Conservation (phyloP, 1,139 yeast species). For the Protomyces macrosporus region DNA sequence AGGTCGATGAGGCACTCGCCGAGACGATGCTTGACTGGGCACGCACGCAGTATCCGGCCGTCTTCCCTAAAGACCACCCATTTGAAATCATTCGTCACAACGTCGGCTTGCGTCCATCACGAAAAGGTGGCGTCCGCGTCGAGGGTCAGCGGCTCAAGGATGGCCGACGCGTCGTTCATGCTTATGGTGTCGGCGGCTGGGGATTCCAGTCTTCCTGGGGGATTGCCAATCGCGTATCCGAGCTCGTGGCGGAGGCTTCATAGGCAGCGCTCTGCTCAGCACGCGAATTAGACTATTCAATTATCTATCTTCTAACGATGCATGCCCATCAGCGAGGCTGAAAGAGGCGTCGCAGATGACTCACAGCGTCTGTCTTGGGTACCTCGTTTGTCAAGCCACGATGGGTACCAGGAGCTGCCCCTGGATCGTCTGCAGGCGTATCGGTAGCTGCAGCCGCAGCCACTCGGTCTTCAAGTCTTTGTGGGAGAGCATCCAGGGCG, state of each 20-base stretch:
- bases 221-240: neutral
- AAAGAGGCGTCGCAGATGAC: neutral
- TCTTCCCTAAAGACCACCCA: slow-evolving; percentile 32
- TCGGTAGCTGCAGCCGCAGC: neutral
- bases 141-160: slow-evolving; percentile 43
- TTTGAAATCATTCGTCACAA: slow-evolving; percentile 47
- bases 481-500: neutral
- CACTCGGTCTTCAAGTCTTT: neutral
- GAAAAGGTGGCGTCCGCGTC: slow-evolving; percentile 54
- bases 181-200: slow-evolving; percentile 72
- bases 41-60: slow-evolving; percentile 48
- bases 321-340: too few species aligned
- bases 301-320: too few species aligned
- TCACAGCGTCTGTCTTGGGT: neutral
- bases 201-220: slow-evolving; percentile 52
- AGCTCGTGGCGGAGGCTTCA: neutral
- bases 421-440: neutral
- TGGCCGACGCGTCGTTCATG: slow-evolving; percentile 48
- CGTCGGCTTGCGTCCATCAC: slow-evolving; percentile 70
- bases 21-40: slow-evolving; percentile 53
- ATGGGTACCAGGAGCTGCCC: neutral
- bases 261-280: too few species aligned
- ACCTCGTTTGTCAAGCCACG: neutral
- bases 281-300: too few species aligned
- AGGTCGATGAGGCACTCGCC: slow-evolving; percentile 50